A percentile compares a stretch with the other conserved stretches of the same genome.
Conservation (phyloP, 2,329 filamentous ascomycete genomes). For the Endothia cerciana region DNA sequence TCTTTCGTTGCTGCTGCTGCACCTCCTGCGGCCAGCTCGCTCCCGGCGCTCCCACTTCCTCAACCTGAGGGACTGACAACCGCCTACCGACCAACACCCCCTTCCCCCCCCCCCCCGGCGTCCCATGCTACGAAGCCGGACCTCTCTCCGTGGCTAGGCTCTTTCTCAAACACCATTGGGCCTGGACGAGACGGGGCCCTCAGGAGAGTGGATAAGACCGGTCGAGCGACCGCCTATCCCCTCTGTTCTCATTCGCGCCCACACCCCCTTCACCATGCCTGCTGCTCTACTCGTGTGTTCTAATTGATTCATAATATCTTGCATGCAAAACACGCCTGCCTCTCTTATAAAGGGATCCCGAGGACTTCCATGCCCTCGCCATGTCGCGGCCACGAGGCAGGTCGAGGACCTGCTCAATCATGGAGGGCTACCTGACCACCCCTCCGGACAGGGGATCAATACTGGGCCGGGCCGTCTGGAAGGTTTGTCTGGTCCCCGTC, state of each 20-base stretch:
- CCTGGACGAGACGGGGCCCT: conserved; percentile 5
- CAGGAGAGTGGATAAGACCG: conserved; percentile 9
- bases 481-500: conserved; percentile 43
- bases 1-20: conserved; percentile 19
- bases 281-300: not conserved
- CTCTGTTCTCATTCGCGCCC: conserved; percentile 14
- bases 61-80: conserved; percentile 12
- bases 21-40: conserved; percentile 10
- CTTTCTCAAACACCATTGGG: conserved; percentile 12
- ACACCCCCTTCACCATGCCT: conserved; percentile 4
- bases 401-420: conserved; percentile 33
- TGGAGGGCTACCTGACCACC: conserved; percentile 55
- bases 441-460: conserved; percentile 57
- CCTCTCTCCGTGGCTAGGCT: conserved; percentile 11
- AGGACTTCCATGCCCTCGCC: not conserved
- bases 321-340: conserved; percentile 9
- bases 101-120: too few relatives aligned
- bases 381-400: conserved; percentile 20
- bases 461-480: conserved; percentile 56
- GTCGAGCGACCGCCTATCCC: not conserved
- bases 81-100: conserved; percentile 10
- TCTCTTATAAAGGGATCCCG: conserved; percentile 2
- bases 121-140: conserved; percentile 7
- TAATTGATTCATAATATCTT: conserved; percentile 11
- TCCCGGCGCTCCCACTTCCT: conserved; percentile 3